A percentile compares a stretch with the other conserved stretches of the same genome.
Evolutionary conservation across 164 flowering plant genomes (phyloP).

Genomic region (Sextonia rubra): DNA sequence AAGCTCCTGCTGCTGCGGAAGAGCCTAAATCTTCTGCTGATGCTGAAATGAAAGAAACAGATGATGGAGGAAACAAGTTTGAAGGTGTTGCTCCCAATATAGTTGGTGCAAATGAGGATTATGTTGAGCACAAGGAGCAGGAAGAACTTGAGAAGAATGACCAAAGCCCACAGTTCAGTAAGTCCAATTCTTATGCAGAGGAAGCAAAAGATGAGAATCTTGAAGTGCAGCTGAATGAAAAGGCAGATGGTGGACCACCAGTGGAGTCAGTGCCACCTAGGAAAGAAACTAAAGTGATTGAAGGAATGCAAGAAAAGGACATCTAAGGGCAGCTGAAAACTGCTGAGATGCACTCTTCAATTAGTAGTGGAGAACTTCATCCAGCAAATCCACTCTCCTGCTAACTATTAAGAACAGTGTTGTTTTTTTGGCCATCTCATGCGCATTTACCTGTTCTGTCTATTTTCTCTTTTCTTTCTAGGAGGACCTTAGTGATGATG

Average conservation of each 20-base stretch:
- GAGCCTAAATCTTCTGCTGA: constrained; percentile 21
- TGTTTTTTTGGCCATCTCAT: no score
- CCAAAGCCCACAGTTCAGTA: constrained; percentile 6
- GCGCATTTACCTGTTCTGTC: no score
- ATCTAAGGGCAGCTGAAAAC: constrained; percentile 3
- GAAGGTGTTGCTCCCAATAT: constrained; percentile 2
- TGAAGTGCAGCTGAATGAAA: constrained; percentile 7
- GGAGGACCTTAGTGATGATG: no score
- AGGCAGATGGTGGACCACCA: constrained; percentile 1
- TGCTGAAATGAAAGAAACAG: constrained; percentile 26
- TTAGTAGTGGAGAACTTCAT: constrained; percentile 10
- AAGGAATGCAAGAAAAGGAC: constrained; percentile 7
- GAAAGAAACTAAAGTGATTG: constrained; percentile 6
- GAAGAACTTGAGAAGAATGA: constrained; percentile 10
- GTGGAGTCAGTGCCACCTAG: constrained; percentile 11
- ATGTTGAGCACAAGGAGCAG: neutral
- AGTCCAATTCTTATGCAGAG: neutral
- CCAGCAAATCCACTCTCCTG: constrained; percentile 11
- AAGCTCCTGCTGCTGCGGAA: constrained; percentile 7
- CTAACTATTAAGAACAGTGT: constrained; percentile 17
- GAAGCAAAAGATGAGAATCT: constrained; percentile 1
- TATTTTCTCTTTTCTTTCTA: no score
- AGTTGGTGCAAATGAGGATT: neutral
- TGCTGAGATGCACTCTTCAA: neutral
- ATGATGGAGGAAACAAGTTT: constrained; percentile 6